Evolutionary conservation across 2,329 filamentous ascomycete species (phyloP), one percentile per base, ranked within the genome.

Genomic region (Rutstroemia sp.): DNA sequence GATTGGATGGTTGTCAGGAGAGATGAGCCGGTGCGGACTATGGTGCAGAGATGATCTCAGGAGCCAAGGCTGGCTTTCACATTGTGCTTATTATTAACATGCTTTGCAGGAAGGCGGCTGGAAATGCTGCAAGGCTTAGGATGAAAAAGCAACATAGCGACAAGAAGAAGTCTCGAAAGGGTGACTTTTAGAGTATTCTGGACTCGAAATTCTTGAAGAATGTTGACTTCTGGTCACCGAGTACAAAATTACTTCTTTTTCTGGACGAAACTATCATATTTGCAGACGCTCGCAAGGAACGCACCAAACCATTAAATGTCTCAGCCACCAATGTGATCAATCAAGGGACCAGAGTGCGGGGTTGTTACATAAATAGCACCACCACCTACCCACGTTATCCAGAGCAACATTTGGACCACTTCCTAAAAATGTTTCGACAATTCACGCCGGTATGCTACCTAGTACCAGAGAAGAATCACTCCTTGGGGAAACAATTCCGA

Each of bases 101-200:
- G 21, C 34, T 19, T 34, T 30, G 14, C 48, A 70, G 68, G 57
- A 61, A 68, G 53, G 65, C 66, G 27, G 45, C 61, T 4, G 66
- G 66, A n/a, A 70, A 69, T 52, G 27, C 54, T 7, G 55, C 56
- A n/a, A 59, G 68, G 42, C 42, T 71, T 5, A 63, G 54, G 19
- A 61, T 59, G 36, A 71, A 71, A 56, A 71, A 71, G 60, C 55
- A 63, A 51, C 68, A 69, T 16, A 58, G 65, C 16, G 63, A 65
- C 25, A 71, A 70, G 50, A 71, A 71, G 54, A 58, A 54, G 16
- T 57, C 62, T 10, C 59, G 67, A 53, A 48, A 53, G 21, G 25
- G 49, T n/a, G 38, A 51, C 7, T 51, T 38, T 17, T 56, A 30
- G 48, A 19, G 19, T 10, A 27, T 16, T 48, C 12, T 21, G 12